Evolutionary conservation across 495 filamentous ascomycete genomes (phyloP), one percentile per base, ranked within the genome.

Genomic region (Aspergillus olivimuriae): DNA sequence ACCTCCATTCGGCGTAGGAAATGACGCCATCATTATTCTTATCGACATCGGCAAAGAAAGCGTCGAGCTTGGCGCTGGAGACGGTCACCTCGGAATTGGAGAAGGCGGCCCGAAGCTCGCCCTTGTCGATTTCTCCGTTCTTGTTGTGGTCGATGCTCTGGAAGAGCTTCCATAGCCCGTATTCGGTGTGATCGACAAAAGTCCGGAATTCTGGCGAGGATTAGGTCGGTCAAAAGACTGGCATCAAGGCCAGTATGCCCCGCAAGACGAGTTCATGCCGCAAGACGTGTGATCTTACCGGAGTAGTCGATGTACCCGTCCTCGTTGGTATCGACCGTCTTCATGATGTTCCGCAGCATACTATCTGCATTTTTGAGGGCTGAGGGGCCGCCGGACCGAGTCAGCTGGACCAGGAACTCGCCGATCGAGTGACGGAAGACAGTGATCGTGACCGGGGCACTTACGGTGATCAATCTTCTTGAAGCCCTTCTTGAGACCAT

Each of bases 1-100:
- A 97, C 91, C 92, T 86, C 92, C 92, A 98, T 71, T 98, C 92
- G 43, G 86, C 78, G 65, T 92, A 98, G 33, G 74, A 85, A 48
- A 98, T 95, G 42, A 77, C 83, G 14, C 80, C 94, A 63, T 97
- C 91, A 43, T 82, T 75, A 62, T 98, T 91, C 57, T 75, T 77
- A 63, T 98, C 92, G 38, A 98, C 86, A 53, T 95, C 83, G 22
- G 72, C 69, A 55, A 98, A 95, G 66, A 98, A 95, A 38, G 78
- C 74, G 48, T 92, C 79, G 16, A 98, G 62, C 55, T 87, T 84
- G 42, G 83, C 73, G 44, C 67, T 80, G 8, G 89, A 83, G 1
- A 97, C 84, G 1, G 79, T 74, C 35, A 98, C 74, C 15, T 89
- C 92, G 23, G 88, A 83, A 20, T 70, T 76, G 37, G 78, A 62